Evolutionary conservation across 306 rosid species (phyloP), one percentile per base, ranked within the genome.

Genomic region (Sphenostylis stenocarpa): DNA sequence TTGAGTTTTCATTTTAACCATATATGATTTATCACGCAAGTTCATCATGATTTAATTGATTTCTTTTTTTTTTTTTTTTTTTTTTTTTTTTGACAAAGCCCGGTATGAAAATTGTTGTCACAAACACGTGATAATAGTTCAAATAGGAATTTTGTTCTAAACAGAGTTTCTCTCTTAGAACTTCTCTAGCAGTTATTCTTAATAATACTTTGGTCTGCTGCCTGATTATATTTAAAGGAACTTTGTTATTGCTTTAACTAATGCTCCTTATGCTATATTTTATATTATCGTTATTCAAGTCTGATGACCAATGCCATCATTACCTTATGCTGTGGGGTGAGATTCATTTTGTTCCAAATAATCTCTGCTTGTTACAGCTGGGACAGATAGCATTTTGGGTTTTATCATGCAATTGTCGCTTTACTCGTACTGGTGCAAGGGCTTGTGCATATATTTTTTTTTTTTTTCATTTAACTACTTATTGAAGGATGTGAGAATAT

Each of bases 211-310:
- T 51, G 44, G 61, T 60, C 12, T 20, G 23, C 38, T 52, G 52
- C 33, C 33, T 61, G 51, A 60, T 24, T 28, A 39, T 72, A 39
- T 45, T 28, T 75, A 26, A 17, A 4, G 49, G 61, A 26, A 70
- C 36, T 63, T 56, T 29, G 17, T 60, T 33, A 19, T 71, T 48
- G 48, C 29, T 29, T 43, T 28, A 68, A 41, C 66, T 48, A 31
- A 38, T 70, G 58, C 19, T 53, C 20, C 66, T 16, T 53, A 48
- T 61, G 36, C 76, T 23, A 47, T 67, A 82, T 74, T 34, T 73
- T 34, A 55, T 24, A 38, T 62, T 43, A 38, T 62, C 44, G n/a
- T 69, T 29, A 19, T 31, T 79, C 28, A 24, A 19, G 43, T 75
- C 29, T 45, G 26, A 57, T 51, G 77, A 72, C 15, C 15, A 31